Percentiles rank a stretch among this genome's conserved stretches.
These are phyloP conservation scores for Pontederia crassipes DNA, from an alignment of 176 grass and related monocot genomes.

Conservation along the genomic window DNA sequence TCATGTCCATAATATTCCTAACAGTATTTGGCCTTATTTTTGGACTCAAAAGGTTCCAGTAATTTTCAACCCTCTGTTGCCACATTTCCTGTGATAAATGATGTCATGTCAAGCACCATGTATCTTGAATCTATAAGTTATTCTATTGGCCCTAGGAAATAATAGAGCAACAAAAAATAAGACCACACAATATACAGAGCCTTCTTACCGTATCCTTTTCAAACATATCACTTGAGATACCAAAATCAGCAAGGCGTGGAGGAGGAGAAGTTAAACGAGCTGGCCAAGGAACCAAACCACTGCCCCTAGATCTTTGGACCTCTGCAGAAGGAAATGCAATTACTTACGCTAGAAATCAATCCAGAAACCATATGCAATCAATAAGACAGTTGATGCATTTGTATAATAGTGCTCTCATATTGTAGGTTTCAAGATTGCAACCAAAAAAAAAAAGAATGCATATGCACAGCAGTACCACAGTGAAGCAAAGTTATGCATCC, in stretches of 20 bases:
- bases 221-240: conserved; percentile 60
- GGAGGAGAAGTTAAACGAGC: conserved; percentile 69
- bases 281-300: conserved; percentile 80
- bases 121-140: background rate
- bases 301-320: conserved; percentile 77
- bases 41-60: conserved; percentile 61
- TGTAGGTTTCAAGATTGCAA: no score
- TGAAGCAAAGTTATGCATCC: no score
- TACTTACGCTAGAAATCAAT: no score
- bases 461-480: no score
- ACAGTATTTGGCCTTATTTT: conserved; percentile 70
- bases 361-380: no score
- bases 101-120: conserved; percentile 22
- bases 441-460: no score
- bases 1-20: conserved; percentile 97
- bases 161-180: background rate
- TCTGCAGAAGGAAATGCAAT: conserved; percentile 32
- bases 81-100: conserved; percentile 56
- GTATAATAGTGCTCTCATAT: no score
- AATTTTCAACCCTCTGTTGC: conserved; percentile 75
- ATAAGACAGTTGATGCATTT: no score
- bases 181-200: conserved; percentile 14
- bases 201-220: conserved; percentile 75
- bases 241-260: conserved; percentile 76
- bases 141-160: background rate